These are phyloP conservation scores for Starmerella gropengiesseri DNA, from an alignment of 805 yeast species.

Conservation along the genomic window DNA sequence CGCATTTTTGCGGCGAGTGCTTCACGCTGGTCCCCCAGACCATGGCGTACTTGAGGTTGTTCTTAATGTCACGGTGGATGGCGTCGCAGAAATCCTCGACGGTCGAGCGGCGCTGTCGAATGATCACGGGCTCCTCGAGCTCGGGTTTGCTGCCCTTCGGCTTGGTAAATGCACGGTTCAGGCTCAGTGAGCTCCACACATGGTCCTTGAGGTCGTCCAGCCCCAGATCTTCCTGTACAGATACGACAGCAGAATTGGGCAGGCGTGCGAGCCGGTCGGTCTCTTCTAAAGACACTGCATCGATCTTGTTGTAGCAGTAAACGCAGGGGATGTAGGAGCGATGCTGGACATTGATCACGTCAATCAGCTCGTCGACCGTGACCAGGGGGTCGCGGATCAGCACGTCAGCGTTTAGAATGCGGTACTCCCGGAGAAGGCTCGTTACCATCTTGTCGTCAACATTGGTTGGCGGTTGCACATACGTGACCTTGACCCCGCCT, in stretches of 20 bases:
- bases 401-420: constrained; percentile 88
- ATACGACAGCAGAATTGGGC: constrained; percentile 88
- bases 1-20: constrained; percentile 95
- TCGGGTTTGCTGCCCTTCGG: constrained; percentile 69
- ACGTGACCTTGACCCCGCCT: constrained; percentile 82
- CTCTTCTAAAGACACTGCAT: constrained; percentile 89
- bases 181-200: constrained; percentile 78
- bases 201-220: constrained; percentile 80
- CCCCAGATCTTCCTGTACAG: constrained; percentile 82
- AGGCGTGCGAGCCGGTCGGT: constrained; percentile 84
- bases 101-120: constrained; percentile 58
- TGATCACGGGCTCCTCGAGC: constrained; percentile 83
- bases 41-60: constrained; percentile 83
- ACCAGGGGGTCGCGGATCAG: constrained; percentile 77
- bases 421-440: constrained; percentile 71
- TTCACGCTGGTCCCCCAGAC: constrained; percentile 96
- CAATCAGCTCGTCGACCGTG: constrained; percentile 88
- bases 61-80: constrained; percentile 84
- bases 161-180: constrained; percentile 78
- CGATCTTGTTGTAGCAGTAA: constrained; percentile 89
- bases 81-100: constrained; percentile 84
- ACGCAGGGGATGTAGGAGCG: constrained; percentile 83
- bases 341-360: constrained; percentile 76
- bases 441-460: constrained; percentile 71
- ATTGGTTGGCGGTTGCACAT: constrained; percentile 69